Evolutionary conservation across 2,329 filamentous ascomycete genomes (phyloP).

Genomic region (Calonectria hawksworthii): DNA sequence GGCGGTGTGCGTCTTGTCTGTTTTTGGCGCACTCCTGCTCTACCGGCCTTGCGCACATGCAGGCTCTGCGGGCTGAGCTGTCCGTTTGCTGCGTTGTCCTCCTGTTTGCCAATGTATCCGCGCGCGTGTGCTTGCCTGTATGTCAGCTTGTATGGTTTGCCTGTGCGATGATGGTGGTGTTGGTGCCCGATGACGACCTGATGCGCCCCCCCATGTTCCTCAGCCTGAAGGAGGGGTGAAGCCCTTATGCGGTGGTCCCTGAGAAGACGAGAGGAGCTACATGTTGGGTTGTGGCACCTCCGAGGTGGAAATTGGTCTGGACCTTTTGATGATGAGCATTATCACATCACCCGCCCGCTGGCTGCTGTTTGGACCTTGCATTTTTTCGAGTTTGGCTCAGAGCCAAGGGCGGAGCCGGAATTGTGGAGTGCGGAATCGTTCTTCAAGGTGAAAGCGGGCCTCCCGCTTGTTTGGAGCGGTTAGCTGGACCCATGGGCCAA

Average conservation of each 20-base stretch:
- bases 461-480: constrained; percentile 13
- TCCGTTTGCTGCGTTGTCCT: constrained; percentile 45
- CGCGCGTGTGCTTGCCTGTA: constrained; percentile 24
- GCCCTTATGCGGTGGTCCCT: neutral
- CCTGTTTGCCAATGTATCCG: constrained; percentile 36
- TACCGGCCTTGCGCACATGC: constrained; percentile 37
- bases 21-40: constrained; percentile 31
- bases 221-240: constrained; percentile 28
- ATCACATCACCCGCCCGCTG: neutral
- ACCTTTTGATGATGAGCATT: constrained; percentile 2
- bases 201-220: constrained; percentile 35
- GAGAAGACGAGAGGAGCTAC: neutral
- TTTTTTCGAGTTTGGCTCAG: neutral
- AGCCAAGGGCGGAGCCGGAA: constrained; percentile 11
- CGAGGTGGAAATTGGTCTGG: constrained; percentile 11
- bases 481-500: neutral
- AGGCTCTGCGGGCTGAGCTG: constrained; percentile 47
- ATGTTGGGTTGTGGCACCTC: constrained; percentile 1
- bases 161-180: constrained; percentile 38
- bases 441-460: constrained; percentile 9
- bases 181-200: constrained; percentile 49
- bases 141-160: constrained; percentile 17
- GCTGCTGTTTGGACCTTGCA: neutral
- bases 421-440: constrained; percentile 16
- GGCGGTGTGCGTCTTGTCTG: constrained; percentile 39